phyloP scores from a whole-genome alignment of 2,329 filamentous ascomycete species.

The Ampelomyces quisqualis region DNA sequence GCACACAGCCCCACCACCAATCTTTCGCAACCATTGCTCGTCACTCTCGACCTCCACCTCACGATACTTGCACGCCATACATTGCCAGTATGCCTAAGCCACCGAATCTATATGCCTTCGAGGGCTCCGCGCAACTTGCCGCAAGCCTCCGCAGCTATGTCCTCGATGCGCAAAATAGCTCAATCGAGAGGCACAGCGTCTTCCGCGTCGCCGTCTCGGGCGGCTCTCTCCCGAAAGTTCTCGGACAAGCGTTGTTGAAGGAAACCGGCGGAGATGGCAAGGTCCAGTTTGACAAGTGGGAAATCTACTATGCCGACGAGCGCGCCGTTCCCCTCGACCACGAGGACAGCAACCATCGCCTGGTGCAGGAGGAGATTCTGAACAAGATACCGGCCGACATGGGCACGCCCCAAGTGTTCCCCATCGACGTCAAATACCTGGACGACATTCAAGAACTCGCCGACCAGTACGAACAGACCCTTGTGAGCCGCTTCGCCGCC shows the following conservation, averaged over 20 bases:
- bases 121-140: constrained; percentile 68
- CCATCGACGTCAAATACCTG: constrained; percentile 69
- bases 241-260: constrained; percentile 78
- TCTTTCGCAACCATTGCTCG: constrained; percentile 8
- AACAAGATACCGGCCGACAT: constrained; percentile 75
- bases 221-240: constrained; percentile 84
- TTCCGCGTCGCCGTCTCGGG: constrained; percentile 95
- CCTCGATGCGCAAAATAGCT: constrained; percentile 76
- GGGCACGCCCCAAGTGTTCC: constrained; percentile 70
- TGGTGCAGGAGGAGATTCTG: constrained; percentile 83
- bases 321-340: constrained; percentile 90
- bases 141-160: constrained; percentile 78
- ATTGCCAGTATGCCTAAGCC: constrained; percentile 42
- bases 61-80: constrained; percentile 3
- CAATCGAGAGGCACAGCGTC: constrained; percentile 73
- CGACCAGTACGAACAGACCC: constrained; percentile 85
- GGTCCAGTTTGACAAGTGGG: constrained; percentile 82
- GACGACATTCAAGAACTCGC: constrained; percentile 88
- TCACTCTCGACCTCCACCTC: constrained; percentile 3
- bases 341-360: constrained; percentile 88
- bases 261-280: constrained; percentile 58
- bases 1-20: constrained; percentile 17
- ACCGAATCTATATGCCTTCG: constrained; percentile 76
- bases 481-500: constrained; percentile 83
- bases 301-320: constrained; percentile 98